Base-by-base conservation (phyloP, 2,329 filamentous ascomycete genomes). In the Colletotrichum paranaense region DNA sequence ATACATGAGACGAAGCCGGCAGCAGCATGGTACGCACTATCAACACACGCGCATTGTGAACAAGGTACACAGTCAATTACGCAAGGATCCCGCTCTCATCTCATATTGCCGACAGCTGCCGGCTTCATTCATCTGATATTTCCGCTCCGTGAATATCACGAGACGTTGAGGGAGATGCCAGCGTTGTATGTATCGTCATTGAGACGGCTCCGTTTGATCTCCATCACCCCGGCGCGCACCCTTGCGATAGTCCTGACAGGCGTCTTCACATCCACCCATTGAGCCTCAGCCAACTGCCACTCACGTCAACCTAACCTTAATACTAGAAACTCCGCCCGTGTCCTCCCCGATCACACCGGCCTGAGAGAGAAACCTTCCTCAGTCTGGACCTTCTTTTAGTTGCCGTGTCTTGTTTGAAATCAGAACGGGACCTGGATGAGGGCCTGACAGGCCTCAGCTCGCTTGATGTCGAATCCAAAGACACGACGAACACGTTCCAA, bases 161-260 rank as follows among this genome's bases (percentile, higher is more conserved):
- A 28, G 53, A 26, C 14, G 24, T 49, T 49, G 32, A 16, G 24
- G 59, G 19, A 35, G 16, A 26, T 62, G 28, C 59, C 59, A 26
- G 59, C 24, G 38, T 42, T 16, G 38, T 11, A 62, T 46, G 16
- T 19, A 49, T 49, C 59, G 69, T 24, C 67, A 57, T 57, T 73
- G 62, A 62, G 72, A 74, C 72, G 57, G 49, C 59, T 68, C 26
- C 49, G 68, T 72, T 72, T 72, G 62, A 72, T 74, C 62, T 42
- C 26, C 57, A 56, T 63, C 14, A 22, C 38, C 57, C 63, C 57
- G 55, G 65, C 71, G 26, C 49, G 60, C 71, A 35, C 49, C 71
- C 32, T 69, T 65, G 28, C 14, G 38, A 42, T 16, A 16, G 38
- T 42, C 14, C 38, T 57, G 46, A 35, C 62, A 52, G 42, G 22